These are phyloP conservation scores for Bacterosira constricta DNA, from an alignment of 108 stramenopile genomes.

Conservation along the genomic window DNA sequence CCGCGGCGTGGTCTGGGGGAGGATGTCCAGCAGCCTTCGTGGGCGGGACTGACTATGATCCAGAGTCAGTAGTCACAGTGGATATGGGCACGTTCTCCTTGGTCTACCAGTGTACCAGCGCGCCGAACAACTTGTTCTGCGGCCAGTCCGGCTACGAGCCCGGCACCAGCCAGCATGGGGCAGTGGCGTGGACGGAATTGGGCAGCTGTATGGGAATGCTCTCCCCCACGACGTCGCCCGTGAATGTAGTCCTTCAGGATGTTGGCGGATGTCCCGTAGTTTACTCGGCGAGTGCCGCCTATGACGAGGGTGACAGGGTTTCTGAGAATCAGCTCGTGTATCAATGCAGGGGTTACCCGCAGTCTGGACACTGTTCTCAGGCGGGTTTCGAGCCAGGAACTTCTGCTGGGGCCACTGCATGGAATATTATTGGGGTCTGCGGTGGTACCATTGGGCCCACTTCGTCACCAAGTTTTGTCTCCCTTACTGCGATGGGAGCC, in stretches of 20 bases:
- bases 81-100: too few relatives aligned
- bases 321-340: background rate
- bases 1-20: too few relatives aligned
- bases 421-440: background rate
- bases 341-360: background rate
- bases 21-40: too few relatives aligned
- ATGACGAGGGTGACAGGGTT: conserved; percentile 1
- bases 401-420: background rate
- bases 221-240: background rate
- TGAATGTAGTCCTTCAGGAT: background rate
- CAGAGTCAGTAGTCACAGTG: too few relatives aligned
- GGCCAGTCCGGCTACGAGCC: too few relatives aligned
- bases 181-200: background rate
- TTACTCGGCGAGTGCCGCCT: background rate
- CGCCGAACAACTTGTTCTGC: too few relatives aligned
- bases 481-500: background rate
- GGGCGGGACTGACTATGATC: too few relatives aligned
- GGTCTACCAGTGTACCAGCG: too few relatives aligned
- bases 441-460: background rate
- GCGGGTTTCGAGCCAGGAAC: background rate
- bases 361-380: background rate
- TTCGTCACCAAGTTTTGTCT: background rate
- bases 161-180: background rate
- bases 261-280: background rate
- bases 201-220: background rate